These are phyloP conservation scores for Hygrophorus pudorinus DNA, from an alignment of 768 basidiomycete species.

Conservation along the genomic window DNA sequence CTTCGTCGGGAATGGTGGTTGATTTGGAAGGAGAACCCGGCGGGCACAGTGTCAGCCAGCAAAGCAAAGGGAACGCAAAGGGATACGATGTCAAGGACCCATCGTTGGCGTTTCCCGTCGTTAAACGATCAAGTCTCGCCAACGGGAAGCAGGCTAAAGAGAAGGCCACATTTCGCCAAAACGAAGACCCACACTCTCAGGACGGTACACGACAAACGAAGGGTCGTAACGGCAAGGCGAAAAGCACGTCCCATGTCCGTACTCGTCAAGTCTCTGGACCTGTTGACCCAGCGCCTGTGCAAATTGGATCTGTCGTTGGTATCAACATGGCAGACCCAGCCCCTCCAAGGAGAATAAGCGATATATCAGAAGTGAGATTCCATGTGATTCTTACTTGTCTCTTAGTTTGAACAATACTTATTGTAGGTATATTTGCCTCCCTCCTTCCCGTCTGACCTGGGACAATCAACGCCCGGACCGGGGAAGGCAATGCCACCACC, in stretches of 20 bases:
- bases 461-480: conserved; percentile 40
- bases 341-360: conserved; percentile 1
- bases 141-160: conserved; percentile 13
- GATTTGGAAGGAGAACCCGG: background rate
- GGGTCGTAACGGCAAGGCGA: too few relatives aligned
- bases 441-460: conserved; percentile 42
- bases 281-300: too few relatives aligned
- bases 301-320: too few relatives aligned
- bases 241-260: too few relatives aligned
- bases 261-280: too few relatives aligned
- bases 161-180: conserved; percentile 1
- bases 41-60: background rate
- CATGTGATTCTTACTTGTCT: conserved; percentile 7
- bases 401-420: conserved; percentile 5
- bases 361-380: conserved; percentile 19
- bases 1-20: conserved; percentile 7
- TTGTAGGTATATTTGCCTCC: conserved; percentile 40
- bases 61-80: conserved; percentile 5
- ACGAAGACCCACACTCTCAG: background rate
- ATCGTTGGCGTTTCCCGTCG: conserved; percentile 32
- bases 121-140: conserved; percentile 24
- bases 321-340: background rate
- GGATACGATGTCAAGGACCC: conserved; percentile 10
- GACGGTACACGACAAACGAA: too few relatives aligned
- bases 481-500: background rate